phyloP scores from a whole-genome alignment of 345 rosid species.

The Murraya koenigii region DNA sequence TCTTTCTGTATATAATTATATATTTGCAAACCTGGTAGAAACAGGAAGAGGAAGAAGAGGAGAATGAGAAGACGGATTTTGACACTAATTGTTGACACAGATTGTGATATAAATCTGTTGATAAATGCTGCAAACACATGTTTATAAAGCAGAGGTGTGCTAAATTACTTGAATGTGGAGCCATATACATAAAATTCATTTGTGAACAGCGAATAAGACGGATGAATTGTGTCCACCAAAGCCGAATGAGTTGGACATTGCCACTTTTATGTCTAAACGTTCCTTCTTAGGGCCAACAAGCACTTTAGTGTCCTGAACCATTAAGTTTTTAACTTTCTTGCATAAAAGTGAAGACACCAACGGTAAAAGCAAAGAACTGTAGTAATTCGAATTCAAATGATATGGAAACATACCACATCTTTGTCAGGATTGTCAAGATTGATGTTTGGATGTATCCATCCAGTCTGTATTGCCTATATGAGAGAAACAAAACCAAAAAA shows the following conservation, averaged over 20 bases:
- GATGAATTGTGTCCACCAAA: slow-evolving; percentile 42
- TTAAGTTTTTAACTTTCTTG: neutral
- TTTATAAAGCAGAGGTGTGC: neutral
- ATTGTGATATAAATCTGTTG: neutral
- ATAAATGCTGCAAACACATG: neutral
- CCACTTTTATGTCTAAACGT: slow-evolving; percentile 30
- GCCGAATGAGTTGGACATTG: slow-evolving; percentile 36
- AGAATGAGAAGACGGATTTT: neutral
- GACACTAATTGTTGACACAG: neutral
- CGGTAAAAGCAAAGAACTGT: neutral
- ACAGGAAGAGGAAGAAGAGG: neutral
- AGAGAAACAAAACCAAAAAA: neutral
- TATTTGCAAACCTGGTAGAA: neutral
- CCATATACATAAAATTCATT: neutral
- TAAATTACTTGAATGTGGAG: neutral
- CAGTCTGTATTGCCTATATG: slow-evolving; percentile 38
- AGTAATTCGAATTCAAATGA: neutral
- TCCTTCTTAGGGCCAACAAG: slow-evolving; percentile 35
- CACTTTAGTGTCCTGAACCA: slow-evolving; percentile 19
- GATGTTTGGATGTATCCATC: slow-evolving; percentile 40
- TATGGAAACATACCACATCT: slow-evolving; percentile 25
- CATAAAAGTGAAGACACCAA: neutral
- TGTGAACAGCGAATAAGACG: slow-evolving; percentile 24
- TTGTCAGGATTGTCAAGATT: slow-evolving; percentile 33
- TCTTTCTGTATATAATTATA: neutral